Evolutionary conservation across 148 eudicot species (phyloP).

Genomic region (Chenopodium album): DNA sequence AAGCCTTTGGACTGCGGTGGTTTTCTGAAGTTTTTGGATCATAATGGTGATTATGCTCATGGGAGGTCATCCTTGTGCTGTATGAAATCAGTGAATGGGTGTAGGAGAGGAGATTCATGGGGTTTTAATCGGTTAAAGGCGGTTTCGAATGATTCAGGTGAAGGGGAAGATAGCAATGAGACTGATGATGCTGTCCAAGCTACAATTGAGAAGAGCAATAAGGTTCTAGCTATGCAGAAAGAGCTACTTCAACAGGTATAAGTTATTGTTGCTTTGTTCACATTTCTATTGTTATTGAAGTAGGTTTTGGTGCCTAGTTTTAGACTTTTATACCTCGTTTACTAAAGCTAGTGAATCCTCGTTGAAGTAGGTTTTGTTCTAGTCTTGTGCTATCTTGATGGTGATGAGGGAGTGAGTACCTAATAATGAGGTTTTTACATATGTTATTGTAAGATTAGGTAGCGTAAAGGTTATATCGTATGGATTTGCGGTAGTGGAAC

Average conservation of each 20-base stretch:
- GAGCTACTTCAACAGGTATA: slow-evolving; percentile 68
- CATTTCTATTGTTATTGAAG: neutral
- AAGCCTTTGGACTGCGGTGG: slow-evolving; percentile 34
- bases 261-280: neutral
- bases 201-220: slow-evolving; percentile 79
- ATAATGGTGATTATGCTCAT: slow-evolving; percentile 18
- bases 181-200: slow-evolving; percentile 69
- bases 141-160: slow-evolving; percentile 32
- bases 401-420: neutral
- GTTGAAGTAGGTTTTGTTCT: neutral
- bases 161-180: slow-evolving; percentile 35
- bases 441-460: neutral
- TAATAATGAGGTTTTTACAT: neutral
- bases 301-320: neutral
- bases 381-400: neutral
- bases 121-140: slow-evolving; percentile 42
- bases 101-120: slow-evolving; percentile 23
- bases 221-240: slow-evolving; percentile 67
- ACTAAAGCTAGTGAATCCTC: neutral
- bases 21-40: slow-evolving; percentile 27
- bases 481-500: neutral
- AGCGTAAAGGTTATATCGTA: neutral
- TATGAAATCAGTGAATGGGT: slow-evolving; percentile 31
- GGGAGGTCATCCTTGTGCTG: slow-evolving; percentile 28
- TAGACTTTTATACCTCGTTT: too few species aligned